Conservation (phyloP, 441 rosid species). For the Macaranga tanarius region DNA sequence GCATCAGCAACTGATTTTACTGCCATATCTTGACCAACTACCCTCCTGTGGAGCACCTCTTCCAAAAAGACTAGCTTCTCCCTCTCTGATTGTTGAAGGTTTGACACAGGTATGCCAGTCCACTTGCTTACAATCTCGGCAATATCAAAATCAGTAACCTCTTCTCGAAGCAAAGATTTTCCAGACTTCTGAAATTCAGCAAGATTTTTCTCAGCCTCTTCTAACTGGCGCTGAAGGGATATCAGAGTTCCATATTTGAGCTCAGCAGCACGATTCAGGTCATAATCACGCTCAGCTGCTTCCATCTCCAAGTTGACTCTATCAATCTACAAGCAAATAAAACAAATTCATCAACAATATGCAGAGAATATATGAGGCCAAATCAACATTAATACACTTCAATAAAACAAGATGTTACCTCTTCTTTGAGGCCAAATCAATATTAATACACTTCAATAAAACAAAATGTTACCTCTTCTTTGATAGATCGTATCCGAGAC, state of each 20-base stretch:
- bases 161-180: slow-evolving; percentile 74
- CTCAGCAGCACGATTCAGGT: slow-evolving; percentile 82
- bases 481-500: slow-evolving; percentile 62
- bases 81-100: slow-evolving; percentile 72
- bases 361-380: background rate
- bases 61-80: slow-evolving; percentile 65
- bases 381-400: background rate
- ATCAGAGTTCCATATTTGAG: slow-evolving; percentile 83
- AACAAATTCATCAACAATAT: slow-evolving; percentile 11
- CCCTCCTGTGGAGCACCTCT: slow-evolving; percentile 79
- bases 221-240: slow-evolving; percentile 78
- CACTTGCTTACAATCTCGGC: slow-evolving; percentile 77
- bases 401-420: slow-evolving; percentile 42
- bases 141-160: slow-evolving; percentile 76
- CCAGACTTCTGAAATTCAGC: slow-evolving; percentile 64
- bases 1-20: slow-evolving; percentile 82
- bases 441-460: background rate
- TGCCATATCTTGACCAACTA: slow-evolving; percentile 84
- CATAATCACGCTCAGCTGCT: slow-evolving; percentile 86
- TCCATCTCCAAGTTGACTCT: slow-evolving; percentile 88
- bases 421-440: slow-evolving; percentile 52
- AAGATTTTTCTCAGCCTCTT: slow-evolving; percentile 75
- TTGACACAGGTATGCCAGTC: slow-evolving; percentile 82
- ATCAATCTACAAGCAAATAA: slow-evolving; percentile 48
- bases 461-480: slow-evolving; percentile 70